Evolutionary conservation across 2,329 filamentous ascomycete species (phyloP), one percentile per base, ranked within the genome.

Genomic region (Scleromitrula shiraiana): DNA sequence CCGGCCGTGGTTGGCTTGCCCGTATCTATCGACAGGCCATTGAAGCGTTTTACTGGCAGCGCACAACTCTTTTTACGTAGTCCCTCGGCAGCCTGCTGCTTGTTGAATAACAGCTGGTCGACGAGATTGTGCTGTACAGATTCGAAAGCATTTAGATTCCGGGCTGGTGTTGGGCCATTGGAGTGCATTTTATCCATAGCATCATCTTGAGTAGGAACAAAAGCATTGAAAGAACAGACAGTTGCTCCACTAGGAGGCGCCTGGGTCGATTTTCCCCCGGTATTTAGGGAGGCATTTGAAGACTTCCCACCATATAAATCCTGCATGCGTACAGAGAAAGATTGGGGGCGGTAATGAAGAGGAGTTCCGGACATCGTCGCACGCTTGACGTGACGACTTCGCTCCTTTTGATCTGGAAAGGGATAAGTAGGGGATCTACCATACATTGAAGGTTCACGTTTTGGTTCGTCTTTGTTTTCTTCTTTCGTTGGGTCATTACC

Each of bases 161-260:
- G 46, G 20, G 53, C 9, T 4, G 32, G 22, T 19, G n/a, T 24
- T 20, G 22, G 24, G 19, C 24, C 23, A 6, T 20, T 37, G 33
- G n/a, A 24, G 37, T 19, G 30, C 10, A 33, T 27, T 20, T 33
- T 49, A 41, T 58, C 52, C 29, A 57, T 41, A 41, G 56, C 22
- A 33, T 44, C 50, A 32, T 50, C 52, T 38, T 59, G 51, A 14
- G 52, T 29, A 30, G 42, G 41, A 38, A 58, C 56, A 45, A 59
- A 56, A 24, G 50, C 50, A 52, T 57, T 53, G 15, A 55, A 39
- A 50, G 43, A 46, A 45, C 47, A 26, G 36, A 24, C 22, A 47
- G 55, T 30, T 50, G 46, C 51, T 58, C 59, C 61, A 61, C 61
- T 64, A 41, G 58, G 60, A 62, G 58, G 38, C 49, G 46, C 54